Evolutionary conservation across 78 protist species (phyloP).

Genomic region (Dictyostelium discoideum): dicty_2.7 NC_007090.3:3401501-3402000

Average conservation of each 20-base stretch:
- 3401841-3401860: conserved; percentile 3
- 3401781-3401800: neutral
- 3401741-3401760: neutral
- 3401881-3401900: neutral
- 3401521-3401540: neutral
- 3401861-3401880: neutral
- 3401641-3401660: conserved; percentile 18
- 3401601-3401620: neutral
- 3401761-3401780: neutral
- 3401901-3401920: neutral
- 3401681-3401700: neutral
- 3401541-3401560: neutral
- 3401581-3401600: neutral
- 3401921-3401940: neutral
- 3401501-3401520: neutral
- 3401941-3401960: neutral
- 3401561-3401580: neutral
- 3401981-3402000: too few species aligned
- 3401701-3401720: neutral
- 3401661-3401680: conserved; percentile 37
- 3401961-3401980: too few species aligned
- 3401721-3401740: neutral
- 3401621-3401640: neutral
- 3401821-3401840: neutral
- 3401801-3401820: neutral